A percentile compares a stretch with the other conserved stretches of the same genome.
These are phyloP conservation scores for Skeletonema potamos DNA, from an alignment of 108 stramenopile genomes.

Conservation along the genomic window DNA sequence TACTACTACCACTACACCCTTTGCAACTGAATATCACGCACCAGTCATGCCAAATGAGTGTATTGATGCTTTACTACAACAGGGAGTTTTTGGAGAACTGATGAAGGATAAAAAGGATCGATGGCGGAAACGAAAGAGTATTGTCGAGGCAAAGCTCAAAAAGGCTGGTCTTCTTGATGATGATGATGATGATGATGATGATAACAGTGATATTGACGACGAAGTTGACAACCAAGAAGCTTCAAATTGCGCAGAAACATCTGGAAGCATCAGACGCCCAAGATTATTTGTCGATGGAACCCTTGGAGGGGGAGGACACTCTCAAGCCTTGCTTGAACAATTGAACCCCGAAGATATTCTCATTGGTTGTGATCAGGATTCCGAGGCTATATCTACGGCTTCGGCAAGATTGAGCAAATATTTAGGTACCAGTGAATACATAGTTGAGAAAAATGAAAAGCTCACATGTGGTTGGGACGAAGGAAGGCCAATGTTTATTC, in stretches of 20 bases:
- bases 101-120: slow-evolving; percentile 21
- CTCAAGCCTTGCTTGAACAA: slow-evolving; percentile 63
- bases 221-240: slow-evolving; percentile 13
- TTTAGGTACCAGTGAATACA: slow-evolving; percentile 50
- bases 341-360: slow-evolving; percentile 68
- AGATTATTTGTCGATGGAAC: slow-evolving; percentile 85
- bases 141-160: slow-evolving; percentile 30
- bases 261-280: slow-evolving; percentile 15
- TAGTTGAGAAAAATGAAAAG: slow-evolving; percentile 19
- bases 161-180: slow-evolving; percentile 23
- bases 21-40: slow-evolving; percentile 79
- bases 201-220: slow-evolving; percentile 14
- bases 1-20: slow-evolving; percentile 18
- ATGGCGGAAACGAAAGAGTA: slow-evolving; percentile 36
- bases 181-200: slow-evolving; percentile 10
- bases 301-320: slow-evolving; percentile 88
- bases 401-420: slow-evolving; percentile 57
- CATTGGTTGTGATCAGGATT: slow-evolving; percentile 85
- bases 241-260: slow-evolving; percentile 1
- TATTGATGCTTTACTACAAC: slow-evolving; percentile 67
- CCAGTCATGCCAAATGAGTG: slow-evolving; percentile 88
- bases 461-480: slow-evolving; percentile 27
- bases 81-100: slow-evolving; percentile 31
- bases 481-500: slow-evolving; percentile 55
- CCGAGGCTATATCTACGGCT: slow-evolving; percentile 65